phyloP scores from a whole-genome alignment of 108 stramenopile species.

The Nannochloropsis gaditana region DNA sequence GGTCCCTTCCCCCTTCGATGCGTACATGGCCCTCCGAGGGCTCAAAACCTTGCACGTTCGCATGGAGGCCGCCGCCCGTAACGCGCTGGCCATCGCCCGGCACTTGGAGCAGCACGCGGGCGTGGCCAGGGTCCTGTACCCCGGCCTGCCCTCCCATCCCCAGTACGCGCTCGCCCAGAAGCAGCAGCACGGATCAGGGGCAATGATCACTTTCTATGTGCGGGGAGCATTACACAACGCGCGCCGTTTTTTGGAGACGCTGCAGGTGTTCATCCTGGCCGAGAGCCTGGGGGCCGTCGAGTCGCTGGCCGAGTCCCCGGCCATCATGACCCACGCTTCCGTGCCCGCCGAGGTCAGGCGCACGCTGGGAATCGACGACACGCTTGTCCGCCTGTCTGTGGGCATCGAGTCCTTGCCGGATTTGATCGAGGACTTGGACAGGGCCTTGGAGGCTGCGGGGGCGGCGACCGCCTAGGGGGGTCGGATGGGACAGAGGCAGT shows the following conservation, averaged over 20 bases:
- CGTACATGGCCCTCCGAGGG: conserved; percentile 74
- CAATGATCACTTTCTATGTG: conserved; percentile 81
- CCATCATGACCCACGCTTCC: conserved; percentile 80
- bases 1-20: conserved; percentile 78
- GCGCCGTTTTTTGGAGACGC: conserved; percentile 68
- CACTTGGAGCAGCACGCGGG: conserved; percentile 61
- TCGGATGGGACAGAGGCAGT: not conserved
- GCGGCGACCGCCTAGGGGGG: conserved; percentile 19
- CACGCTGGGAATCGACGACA: conserved; percentile 66
- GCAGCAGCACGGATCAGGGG: conserved; percentile 72
- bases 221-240: conserved; percentile 64
- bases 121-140: conserved; percentile 72
- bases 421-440: conserved; percentile 67
- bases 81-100: conserved; percentile 67
- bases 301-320: conserved; percentile 81
- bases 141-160: conserved; percentile 75
- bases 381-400: conserved; percentile 74
- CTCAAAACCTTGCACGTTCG: conserved; percentile 80
- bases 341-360: conserved; percentile 71
- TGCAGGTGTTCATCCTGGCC: conserved; percentile 66
- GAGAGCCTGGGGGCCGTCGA: conserved; percentile 94
- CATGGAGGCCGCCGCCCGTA: conserved; percentile 61
- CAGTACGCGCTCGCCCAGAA: conserved; percentile 67
- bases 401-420: conserved; percentile 76
- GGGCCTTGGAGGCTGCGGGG: conserved; percentile 57